phyloP scores from a whole-genome alignment of 1,284 basidiomycete genomes.

The Trichosporon ovoides region DNA sequence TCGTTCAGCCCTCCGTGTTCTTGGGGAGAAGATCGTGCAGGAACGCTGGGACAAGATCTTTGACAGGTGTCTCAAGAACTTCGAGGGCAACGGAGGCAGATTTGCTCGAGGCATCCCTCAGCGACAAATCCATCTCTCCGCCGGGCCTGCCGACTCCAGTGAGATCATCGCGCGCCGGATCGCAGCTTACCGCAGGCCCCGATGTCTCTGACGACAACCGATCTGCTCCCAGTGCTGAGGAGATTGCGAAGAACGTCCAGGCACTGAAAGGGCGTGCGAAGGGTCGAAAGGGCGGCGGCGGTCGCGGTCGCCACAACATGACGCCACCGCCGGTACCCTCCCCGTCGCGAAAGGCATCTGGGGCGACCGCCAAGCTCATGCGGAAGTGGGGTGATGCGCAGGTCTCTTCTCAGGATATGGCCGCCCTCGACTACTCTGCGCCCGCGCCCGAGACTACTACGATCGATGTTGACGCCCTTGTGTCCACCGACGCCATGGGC shows the following conservation, averaged over 20 bases:
- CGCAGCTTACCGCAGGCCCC: constrained; percentile 54
- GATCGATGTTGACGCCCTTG: constrained; percentile 48
- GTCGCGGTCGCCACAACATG: constrained; percentile 59
- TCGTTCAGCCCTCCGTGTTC: constrained; percentile 24
- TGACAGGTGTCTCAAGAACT: constrained; percentile 40
- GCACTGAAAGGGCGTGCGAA: constrained; percentile 74
- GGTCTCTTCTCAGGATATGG: constrained; percentile 77
- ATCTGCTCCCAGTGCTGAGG: constrained; percentile 57
- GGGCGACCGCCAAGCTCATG: constrained; percentile 63
- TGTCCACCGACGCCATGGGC: constrained; percentile 50
- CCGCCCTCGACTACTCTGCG: constrained; percentile 70
- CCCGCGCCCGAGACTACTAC: constrained; percentile 50
- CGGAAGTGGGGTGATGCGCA: constrained; percentile 87
- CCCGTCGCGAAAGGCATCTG: constrained; percentile 35
- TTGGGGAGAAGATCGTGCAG: constrained; percentile 33
- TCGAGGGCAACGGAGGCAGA: constrained; percentile 20
- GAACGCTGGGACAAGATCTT: constrained; percentile 45
- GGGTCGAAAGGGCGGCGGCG: constrained; percentile 49
- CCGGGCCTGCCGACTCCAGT: constrained; percentile 30
- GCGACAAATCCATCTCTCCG: constrained; percentile 27
- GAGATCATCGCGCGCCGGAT: neutral
- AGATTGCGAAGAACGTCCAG: constrained; percentile 87
- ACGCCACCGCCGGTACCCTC: constrained; percentile 35
- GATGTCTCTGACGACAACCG: constrained; percentile 21
- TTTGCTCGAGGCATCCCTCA: constrained; percentile 7